Evolutionary conservation across 140 eudicot species (phyloP).

Genomic region (Erigeron philadelphicus): DNA sequence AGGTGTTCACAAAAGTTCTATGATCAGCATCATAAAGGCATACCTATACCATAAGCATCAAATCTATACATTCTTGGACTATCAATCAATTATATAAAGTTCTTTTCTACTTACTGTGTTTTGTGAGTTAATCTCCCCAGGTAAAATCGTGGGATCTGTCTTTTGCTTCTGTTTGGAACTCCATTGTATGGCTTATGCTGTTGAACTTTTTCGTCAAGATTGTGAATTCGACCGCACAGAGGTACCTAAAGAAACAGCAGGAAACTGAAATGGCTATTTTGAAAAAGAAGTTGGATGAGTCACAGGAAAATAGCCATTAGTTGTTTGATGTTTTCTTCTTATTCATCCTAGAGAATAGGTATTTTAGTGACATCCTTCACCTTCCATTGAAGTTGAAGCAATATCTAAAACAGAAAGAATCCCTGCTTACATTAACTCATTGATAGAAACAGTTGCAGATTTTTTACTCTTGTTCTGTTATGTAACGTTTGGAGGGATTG

Average conservation of each 20-base stretch:
- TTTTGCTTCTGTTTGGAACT: conserved; percentile 56
- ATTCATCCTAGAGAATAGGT: conserved; percentile 30
- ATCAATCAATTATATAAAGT: too few relatives aligned
- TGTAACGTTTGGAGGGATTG: conserved; percentile 7
- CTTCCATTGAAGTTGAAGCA: conserved; percentile 24
- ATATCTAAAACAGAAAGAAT: conserved; percentile 12
- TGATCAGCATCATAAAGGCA: too few relatives aligned
- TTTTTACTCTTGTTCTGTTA: conserved; percentile 10
- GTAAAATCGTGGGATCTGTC: conserved; percentile 72
- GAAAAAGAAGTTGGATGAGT: conserved; percentile 27
- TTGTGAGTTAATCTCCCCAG: conserved; percentile 27
- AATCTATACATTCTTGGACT: too few relatives aligned
- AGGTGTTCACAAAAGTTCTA: too few relatives aligned
- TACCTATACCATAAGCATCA: too few relatives aligned
- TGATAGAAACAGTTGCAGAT: conserved; percentile 28
- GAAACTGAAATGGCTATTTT: conserved; percentile 41
- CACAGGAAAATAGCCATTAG: conserved; percentile 22
- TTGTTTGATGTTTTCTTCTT: conserved; percentile 16
- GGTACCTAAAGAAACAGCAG: conserved; percentile 53
- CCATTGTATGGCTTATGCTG: conserved; percentile 61
- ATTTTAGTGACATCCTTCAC: conserved; percentile 26
- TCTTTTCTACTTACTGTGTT: not conserved
- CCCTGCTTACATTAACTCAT: conserved; percentile 22
- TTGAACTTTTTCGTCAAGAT: conserved; percentile 59
- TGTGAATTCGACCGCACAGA: conserved; percentile 63